A percentile compares a stretch with the other conserved stretches of the same genome.
These are phyloP conservation scores for Cicer judaicum DNA, from an alignment of 306 rosid species.

Conservation along the genomic window DNA sequence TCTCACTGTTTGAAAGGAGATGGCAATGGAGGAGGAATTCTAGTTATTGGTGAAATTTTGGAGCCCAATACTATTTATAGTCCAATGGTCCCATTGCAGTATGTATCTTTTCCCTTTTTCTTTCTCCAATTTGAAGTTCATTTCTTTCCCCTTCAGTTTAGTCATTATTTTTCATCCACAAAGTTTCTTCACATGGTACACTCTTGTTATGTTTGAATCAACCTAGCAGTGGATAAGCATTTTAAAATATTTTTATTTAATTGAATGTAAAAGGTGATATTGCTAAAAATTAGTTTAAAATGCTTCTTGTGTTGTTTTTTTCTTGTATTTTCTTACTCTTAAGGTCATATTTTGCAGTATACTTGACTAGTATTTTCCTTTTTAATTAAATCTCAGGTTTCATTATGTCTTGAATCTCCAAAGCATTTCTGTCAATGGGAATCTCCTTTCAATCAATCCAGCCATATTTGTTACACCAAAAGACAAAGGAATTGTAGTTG, in stretches of 20 bases:
- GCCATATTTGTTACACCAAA: constrained; percentile 62
- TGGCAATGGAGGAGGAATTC: constrained; percentile 86
- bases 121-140: background rate
- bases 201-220: constrained; percentile 21
- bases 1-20: constrained; percentile 94
- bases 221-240: constrained; percentile 12
- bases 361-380: constrained; percentile 37
- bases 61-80: constrained; percentile 87
- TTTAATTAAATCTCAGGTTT: constrained; percentile 32
- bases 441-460: constrained; percentile 73
- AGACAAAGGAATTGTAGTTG: constrained; percentile 85
- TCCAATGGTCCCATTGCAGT: constrained; percentile 73
- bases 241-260: background rate
- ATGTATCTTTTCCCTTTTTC: constrained; percentile 34
- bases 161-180: too few species aligned
- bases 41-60: constrained; percentile 95
- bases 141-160: background rate
- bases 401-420: constrained; percentile 1
- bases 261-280: constrained; percentile 21
- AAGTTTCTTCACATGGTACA: background rate
- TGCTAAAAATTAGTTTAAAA: background rate
- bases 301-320: constrained; percentile 31
- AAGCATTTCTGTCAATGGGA: constrained; percentile 60
- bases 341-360: constrained; percentile 33
- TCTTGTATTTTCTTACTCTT: background rate